These are phyloP conservation scores for Penicillium sclerotiorum DNA, from an alignment of 2,329 filamentous ascomycete genomes.

Conservation along the genomic window DNA sequence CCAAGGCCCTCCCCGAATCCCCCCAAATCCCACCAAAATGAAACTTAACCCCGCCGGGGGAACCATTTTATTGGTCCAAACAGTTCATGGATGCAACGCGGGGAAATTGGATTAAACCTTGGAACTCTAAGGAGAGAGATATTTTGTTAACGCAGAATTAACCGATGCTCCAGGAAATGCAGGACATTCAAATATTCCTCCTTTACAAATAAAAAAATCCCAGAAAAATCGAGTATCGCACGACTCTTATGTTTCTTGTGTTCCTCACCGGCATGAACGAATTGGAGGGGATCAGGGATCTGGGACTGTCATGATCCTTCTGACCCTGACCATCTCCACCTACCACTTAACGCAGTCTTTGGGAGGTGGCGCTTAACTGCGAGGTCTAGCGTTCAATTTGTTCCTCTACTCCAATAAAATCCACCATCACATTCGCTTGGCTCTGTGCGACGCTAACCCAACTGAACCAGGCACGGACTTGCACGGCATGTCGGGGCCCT, in stretches of 20 bases:
- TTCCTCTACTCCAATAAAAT: slow-evolving; percentile 4
- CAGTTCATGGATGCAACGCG: slow-evolving; percentile 11
- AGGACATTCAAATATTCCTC: too few relatives aligned
- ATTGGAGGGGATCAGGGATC: too few relatives aligned
- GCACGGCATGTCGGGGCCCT: slow-evolving; percentile 1
- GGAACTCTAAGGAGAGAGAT: too few relatives aligned
- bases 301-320: too few relatives aligned
- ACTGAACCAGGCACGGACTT: slow-evolving; percentile 1
- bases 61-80: neutral
- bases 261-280: too few relatives aligned
- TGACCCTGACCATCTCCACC: neutral
- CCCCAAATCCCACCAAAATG: neutral
- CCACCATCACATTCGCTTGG: neutral
- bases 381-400: slow-evolving; percentile 1
- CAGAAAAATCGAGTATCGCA: too few relatives aligned
- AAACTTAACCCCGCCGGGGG: neutral
- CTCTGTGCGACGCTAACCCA: neutral
- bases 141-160: too few relatives aligned
- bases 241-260: too few relatives aligned
- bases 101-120: slow-evolving; percentile 8
- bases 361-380: slow-evolving; percentile 1
- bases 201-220: too few relatives aligned
- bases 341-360: neutral
- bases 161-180: too few relatives aligned
- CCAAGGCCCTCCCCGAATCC: too few relatives aligned